Base-by-base conservation (phyloP, 2,329 filamentous ascomycete species). In the Aspergillus sp. region DNA sequence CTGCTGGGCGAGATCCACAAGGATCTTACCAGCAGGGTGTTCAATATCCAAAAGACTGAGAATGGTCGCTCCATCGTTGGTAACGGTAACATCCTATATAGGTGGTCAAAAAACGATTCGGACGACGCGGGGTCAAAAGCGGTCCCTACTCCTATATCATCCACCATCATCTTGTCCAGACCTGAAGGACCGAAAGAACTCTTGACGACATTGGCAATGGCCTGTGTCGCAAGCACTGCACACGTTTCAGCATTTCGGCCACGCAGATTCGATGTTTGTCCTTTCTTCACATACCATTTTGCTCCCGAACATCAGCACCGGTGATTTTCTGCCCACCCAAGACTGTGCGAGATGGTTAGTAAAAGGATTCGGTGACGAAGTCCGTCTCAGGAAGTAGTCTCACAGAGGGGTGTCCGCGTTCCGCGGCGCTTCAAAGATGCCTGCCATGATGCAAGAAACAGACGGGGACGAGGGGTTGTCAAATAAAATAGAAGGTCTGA, bases 141-240 rank as follows among this genome's bases (percentile, higher is more conserved):
- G 47, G 44, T 45, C 60, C 83, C 59, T 81, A 89, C 86, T 64
- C 93, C 93, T 68, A 98, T 97, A 67, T 98, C 93, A 73, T 98
- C 93, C 60, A 98, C 93, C 93, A 98, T 97, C 93, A 98, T 98
- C 81, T 98, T 98, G 69, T 98, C 93, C 55, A 98, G 80, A 39
- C 93, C 93, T 50, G 89, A 95, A 40, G 93, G 93, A 44, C 93
- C 93, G 66, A 98, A 98, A 11, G 93, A 98, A 71, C 88, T 95
- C 77, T 95, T 97, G 69, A 98, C 90, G 47, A 98, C 90, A 82
- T 97, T 98, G 61, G 93, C 86, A 63, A 98, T 97, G 47, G 91
- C 90, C 69, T 96, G 90, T 37, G 93, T 97, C 56, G 93, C 93
- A 57, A 90, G 82, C 39, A 97, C 93, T 90, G 62, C 34, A 49